Percentiles rank a stretch among this genome's conserved stretches.
phyloP scores from a whole-genome alignment of 23 red algal species.

The Gracilaria gracilis region DNA sequence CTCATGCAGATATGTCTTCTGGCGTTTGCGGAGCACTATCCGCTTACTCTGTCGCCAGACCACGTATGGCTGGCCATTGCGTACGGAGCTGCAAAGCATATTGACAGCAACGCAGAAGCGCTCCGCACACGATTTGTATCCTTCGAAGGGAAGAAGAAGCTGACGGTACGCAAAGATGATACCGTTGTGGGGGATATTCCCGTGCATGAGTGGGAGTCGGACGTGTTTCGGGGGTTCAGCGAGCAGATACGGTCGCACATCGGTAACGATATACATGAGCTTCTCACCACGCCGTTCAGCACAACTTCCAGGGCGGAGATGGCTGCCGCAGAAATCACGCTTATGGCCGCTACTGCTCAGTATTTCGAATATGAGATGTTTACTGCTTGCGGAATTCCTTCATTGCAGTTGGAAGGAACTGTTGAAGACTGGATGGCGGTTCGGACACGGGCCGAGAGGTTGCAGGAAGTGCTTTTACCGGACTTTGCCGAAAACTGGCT shows the following conservation, averaged over 20 bases:
- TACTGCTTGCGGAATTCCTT: conserved; percentile 7
- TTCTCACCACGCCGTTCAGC: neutral
- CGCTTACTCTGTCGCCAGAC: neutral
- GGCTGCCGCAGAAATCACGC: neutral
- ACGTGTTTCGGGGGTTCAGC: neutral
- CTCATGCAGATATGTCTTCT: neutral
- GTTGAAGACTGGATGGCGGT: conserved; percentile 1
- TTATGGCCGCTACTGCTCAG: neutral
- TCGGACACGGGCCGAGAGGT: neutral
- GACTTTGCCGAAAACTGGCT: conserved; percentile 7
- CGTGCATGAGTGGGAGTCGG: conserved; percentile 7
- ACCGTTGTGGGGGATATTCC: neutral
- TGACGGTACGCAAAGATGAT: neutral
- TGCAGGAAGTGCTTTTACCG: neutral
- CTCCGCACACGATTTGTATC: neutral
- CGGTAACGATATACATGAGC: neutral
- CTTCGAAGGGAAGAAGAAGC: neutral
- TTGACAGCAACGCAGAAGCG: neutral
- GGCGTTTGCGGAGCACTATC: neutral
- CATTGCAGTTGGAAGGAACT: neutral
- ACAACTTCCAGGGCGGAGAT: neutral
- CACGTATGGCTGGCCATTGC: neutral
- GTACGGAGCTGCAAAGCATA: neutral
- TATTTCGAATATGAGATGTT: neutral
- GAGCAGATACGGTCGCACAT: neutral